Percentiles rank a stretch among this genome's conserved stretches.
phyloP scores from a whole-genome alignment of 495 filamentous ascomycete genomes.

The Penicillium psychrofluorescens region DNA sequence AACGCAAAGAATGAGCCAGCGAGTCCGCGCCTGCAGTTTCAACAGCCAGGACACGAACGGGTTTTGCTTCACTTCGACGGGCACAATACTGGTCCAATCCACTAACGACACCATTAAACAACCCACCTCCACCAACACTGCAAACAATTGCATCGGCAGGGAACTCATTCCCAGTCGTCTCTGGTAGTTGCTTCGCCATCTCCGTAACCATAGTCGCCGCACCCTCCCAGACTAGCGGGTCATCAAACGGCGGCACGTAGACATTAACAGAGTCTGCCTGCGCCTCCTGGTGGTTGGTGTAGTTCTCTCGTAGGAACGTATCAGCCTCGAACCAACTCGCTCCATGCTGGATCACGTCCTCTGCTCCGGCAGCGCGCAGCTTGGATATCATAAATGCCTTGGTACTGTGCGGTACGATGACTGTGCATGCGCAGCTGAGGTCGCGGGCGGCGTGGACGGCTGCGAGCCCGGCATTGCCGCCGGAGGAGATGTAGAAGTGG shows the following conservation, averaged over 20 bases:
- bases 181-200: constrained; percentile 47
- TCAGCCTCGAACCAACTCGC: constrained; percentile 73
- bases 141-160: constrained; percentile 64
- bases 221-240: constrained; percentile 73
- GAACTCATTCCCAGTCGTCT: not conserved
- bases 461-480: constrained; percentile 90
- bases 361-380: constrained; percentile 56
- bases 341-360: constrained; percentile 64
- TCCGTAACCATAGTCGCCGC: constrained; percentile 64
- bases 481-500: constrained; percentile 81
- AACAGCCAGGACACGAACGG: constrained; percentile 57
- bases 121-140: constrained; percentile 79
- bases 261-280: constrained; percentile 39
- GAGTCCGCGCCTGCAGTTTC: constrained; percentile 75
- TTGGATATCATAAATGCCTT: constrained; percentile 63
- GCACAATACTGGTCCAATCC: constrained; percentile 46
- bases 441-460: constrained; percentile 65
- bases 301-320: constrained; percentile 49
- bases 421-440: constrained; percentile 57
- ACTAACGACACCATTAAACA: constrained; percentile 68
- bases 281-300: constrained; percentile 36
- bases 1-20: constrained; percentile 49
- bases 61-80: too few species aligned
- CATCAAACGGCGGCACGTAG: constrained; percentile 71
- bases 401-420: constrained; percentile 68